Evolutionary conservation across 305 asterid genomes (phyloP), one percentile per base, ranked within the genome.

Genomic region (Striga hermonthica): DNA sequence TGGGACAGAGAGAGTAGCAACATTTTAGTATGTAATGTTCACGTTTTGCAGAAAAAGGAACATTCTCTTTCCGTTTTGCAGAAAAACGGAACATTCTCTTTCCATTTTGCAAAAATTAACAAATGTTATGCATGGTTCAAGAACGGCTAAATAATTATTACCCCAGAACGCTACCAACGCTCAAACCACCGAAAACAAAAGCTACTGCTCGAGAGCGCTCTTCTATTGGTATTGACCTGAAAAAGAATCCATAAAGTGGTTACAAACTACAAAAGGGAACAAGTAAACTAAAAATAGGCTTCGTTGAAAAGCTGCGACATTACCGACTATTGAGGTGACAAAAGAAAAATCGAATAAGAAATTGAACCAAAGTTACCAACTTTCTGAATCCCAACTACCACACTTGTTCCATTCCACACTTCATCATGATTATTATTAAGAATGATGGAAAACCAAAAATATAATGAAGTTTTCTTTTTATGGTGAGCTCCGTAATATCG

Each of bases 171-270:
- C 97, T 93, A 82, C 99, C 99, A 69, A 86, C 79, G 76, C 99
- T 93, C 79, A 93, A 81, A 72, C 99, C 99, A 72, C 96, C 95
- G 72, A 93, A 93, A 71, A 93, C 99, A 81, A 93, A 86, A 59
- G 99, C 80, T 59, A 93, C 99, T 59, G 99, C 99, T 60, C 99
- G 91, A 34, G 97, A 93, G 15, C 97, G 97, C 77, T 93, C 99
- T 74, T 83, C 88, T 69, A 85, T 52, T 57, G 99, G 99, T 78
- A 93, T 88, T 60, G 86, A 61, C 90, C 99, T 93, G 95, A 40
- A 78, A 72, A 77, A 9, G 66, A 57, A 66, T 40, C 68, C 10
- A 57, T 44, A 36, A 64, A 56, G 57, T 54, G 5, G 28, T 57
- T 57, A 72, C 8, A 60, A 50, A 54, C 53, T 35, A 74, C 47